Conservation (phyloP, 1,284 basidiomycete species). For the Tremellales sp. region DNA sequence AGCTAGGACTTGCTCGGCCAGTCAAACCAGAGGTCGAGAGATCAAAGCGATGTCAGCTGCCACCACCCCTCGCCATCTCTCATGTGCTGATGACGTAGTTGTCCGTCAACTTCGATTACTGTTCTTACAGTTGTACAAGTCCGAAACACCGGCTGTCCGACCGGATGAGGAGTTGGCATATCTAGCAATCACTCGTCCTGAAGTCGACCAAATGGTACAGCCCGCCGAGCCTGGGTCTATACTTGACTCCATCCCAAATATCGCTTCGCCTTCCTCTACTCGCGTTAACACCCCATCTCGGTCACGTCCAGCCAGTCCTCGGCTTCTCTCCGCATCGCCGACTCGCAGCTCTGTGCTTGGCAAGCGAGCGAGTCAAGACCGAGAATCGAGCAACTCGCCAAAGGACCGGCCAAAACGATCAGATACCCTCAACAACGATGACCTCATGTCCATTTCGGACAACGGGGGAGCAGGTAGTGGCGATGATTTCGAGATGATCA, state of each 20-base stretch:
- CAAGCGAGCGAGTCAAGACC: slow-evolving; percentile 40
- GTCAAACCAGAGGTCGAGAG: slow-evolving; percentile 33
- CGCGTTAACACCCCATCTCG: slow-evolving; percentile 21
- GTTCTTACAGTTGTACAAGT: slow-evolving; percentile 40
- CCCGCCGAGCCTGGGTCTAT: slow-evolving; percentile 8
- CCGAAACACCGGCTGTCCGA: slow-evolving; percentile 33
- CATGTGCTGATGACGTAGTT: slow-evolving; percentile 22
- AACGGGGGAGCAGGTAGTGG: too few species aligned
- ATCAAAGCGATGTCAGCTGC: slow-evolving; percentile 38
- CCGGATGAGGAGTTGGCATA: slow-evolving; percentile 47
- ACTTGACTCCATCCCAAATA: slow-evolving; percentile 19
- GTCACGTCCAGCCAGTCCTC: slow-evolving; percentile 5
- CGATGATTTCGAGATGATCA: slow-evolving; percentile 9
- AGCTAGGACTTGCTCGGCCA: slow-evolving; percentile 1
- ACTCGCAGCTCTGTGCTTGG: slow-evolving; percentile 25
- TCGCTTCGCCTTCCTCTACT: slow-evolving; percentile 28
- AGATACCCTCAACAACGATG: neutral
- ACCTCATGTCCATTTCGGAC: neutral
- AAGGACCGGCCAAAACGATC: slow-evolving; percentile 9
- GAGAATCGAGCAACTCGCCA: slow-evolving; percentile 31
- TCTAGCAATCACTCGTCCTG: slow-evolving; percentile 43
- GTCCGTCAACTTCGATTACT: slow-evolving; percentile 38
- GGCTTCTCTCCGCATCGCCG: slow-evolving; percentile 5
- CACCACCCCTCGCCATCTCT: neutral
- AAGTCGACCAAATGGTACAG: slow-evolving; percentile 28